Evolutionary conservation across 73 alveolate genomes (phyloP), one percentile per base, ranked within the genome.

Genomic region (Uronychia binucleata): DNA sequence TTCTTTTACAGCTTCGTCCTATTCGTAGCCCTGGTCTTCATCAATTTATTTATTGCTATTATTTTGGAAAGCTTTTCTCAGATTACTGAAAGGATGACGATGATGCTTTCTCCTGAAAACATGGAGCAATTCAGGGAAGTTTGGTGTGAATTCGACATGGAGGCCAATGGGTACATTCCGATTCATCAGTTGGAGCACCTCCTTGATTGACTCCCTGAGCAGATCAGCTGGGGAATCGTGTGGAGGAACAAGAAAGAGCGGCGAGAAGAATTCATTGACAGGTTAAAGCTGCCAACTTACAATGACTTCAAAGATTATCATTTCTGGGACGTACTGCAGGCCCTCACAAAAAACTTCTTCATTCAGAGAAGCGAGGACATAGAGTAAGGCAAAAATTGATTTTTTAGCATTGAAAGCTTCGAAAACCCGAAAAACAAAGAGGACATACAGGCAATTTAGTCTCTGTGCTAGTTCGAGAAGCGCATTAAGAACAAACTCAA

Each of bases 1-100:
- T 91, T 34, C 80, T 82, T 84, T 82, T 79, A 74, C 67, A 57
- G 85, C 57, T 91, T 77, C 75, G 30, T 28, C 35, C 74, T 92
- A 75, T n/a, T 92, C 57, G 90, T 92, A 33, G 78, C 89, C 79
- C 57, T 92, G 77, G 87, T 92, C 84, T 84, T 92, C 59, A 83
- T 92, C 76, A 92, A 92, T 46, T 80, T 92, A 29, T 91, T 92
- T 46, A 84, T 92, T 29, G 96, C 96, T 0, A 88, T 92, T 76
- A 88, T 92, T 30, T 33, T 92, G 85, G 83, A 92, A 86, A 83
- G 84, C 31, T 85, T 31, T 46, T 77, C 58, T 25, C 81, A 77
- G 33, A 57, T 78, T 5, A 29, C 34, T 27, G 28, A n/a, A 28
- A 77, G 77, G 33, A 86, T 77, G 26, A 32, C 1, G 1, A 85